These are phyloP conservation scores for Niebla homalea DNA, from an alignment of 495 filamentous ascomycete genomes.

Conservation along the genomic window DNA sequence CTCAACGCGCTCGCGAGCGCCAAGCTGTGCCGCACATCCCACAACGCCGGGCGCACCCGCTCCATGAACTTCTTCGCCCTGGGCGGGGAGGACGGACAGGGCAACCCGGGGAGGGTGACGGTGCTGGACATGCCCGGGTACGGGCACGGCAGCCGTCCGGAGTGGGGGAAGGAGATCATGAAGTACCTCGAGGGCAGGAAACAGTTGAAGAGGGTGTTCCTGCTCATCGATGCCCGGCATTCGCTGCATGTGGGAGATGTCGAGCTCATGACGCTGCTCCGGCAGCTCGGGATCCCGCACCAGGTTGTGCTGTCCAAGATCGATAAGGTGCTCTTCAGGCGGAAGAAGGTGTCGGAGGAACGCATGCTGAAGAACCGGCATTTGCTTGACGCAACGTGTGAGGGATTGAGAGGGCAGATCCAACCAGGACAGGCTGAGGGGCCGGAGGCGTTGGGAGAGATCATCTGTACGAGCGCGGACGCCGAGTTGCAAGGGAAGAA, in stretches of 20 bases:
- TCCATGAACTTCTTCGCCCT: slow-evolving; percentile 80
- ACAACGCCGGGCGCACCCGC: slow-evolving; percentile 61
- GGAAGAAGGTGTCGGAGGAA: slow-evolving; percentile 1
- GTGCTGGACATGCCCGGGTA: slow-evolving; percentile 93
- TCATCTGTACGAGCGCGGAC: slow-evolving; percentile 35
- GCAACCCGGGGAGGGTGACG: slow-evolving; percentile 46
- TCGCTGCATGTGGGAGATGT: slow-evolving; percentile 67
- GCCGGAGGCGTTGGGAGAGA: slow-evolving; percentile 36
- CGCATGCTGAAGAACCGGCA: slow-evolving; percentile 22
- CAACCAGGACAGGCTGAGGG: slow-evolving; percentile 22
- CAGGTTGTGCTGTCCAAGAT: slow-evolving; percentile 76
- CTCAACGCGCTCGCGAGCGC: slow-evolving; percentile 68
- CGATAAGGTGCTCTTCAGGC: slow-evolving; percentile 37
- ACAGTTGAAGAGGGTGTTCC: slow-evolving; percentile 66
- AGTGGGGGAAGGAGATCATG: slow-evolving; percentile 78
- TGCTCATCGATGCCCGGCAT: slow-evolving; percentile 69
- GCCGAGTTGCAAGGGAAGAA: slow-evolving; percentile 22
- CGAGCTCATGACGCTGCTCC: slow-evolving; percentile 50
- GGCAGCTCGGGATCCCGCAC: slow-evolving; percentile 49
- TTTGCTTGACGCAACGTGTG: slow-evolving; percentile 14
- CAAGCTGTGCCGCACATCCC: slow-evolving; percentile 48
- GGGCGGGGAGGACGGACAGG: slow-evolving; percentile 39
- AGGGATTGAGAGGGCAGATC: slow-evolving; percentile 14
- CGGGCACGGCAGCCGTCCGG: slow-evolving; percentile 56
- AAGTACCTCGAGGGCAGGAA: slow-evolving; percentile 64